A percentile compares a stretch with the other conserved stretches of the same genome.
Conservation (phyloP, 225 moss, liverwort and hornwort species). For the Lunularia cruciata region DNA sequence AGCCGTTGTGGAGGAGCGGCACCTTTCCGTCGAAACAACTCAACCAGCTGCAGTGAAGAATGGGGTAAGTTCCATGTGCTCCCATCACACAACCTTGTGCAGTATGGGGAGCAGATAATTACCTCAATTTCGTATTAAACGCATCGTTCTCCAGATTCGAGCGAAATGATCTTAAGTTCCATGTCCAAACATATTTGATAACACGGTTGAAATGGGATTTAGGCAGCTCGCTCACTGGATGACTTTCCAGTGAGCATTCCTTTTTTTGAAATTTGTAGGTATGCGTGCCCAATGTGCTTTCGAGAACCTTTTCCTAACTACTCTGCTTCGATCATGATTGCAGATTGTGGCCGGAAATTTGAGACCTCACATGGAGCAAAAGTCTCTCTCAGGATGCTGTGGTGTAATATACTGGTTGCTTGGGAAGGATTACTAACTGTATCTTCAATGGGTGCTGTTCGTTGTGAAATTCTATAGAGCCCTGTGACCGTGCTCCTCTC, state of each 20-base stretch:
- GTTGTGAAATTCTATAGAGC: neutral
- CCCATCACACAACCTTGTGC: too few species aligned
- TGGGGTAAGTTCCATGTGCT: conserved; percentile 26
- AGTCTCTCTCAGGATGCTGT: conserved; percentile 26
- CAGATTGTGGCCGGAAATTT: conserved; percentile 30
- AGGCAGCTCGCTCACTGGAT: too few species aligned
- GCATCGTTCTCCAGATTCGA: too few species aligned
- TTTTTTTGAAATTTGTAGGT: neutral
- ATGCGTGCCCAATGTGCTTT: neutral
- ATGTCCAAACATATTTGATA: too few species aligned
- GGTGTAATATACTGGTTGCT: conserved; percentile 42
- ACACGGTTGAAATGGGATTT: too few species aligned
- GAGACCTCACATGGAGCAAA: conserved; percentile 21
- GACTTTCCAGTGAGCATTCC: neutral
- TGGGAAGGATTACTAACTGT: conserved; percentile 26
- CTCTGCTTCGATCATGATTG: neutral
- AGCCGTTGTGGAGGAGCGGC: conserved; percentile 10
- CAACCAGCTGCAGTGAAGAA: conserved; percentile 18
- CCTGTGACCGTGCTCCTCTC: neutral
- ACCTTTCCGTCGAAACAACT: conserved; percentile 17
- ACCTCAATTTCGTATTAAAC: too few species aligned
- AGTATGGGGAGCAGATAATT: too few species aligned
- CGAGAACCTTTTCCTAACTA: too few species aligned
- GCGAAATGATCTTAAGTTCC: too few species aligned
- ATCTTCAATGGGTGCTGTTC: neutral